phyloP scores from a whole-genome alignment of 148 eudicot genomes.

The Rhododendron simsii region DNA sequence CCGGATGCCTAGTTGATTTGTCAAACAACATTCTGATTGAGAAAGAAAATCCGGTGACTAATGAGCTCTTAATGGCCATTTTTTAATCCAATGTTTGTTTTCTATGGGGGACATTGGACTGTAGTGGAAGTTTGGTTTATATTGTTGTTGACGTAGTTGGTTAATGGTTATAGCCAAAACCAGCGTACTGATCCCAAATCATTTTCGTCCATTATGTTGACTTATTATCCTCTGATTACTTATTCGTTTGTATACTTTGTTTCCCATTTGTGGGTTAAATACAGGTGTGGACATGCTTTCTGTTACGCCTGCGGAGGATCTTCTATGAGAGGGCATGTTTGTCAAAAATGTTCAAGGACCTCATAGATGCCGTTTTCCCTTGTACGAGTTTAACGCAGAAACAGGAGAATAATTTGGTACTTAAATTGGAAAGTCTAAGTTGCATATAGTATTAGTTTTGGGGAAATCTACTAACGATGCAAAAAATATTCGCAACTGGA shows the following conservation, averaged over 20 bases:
- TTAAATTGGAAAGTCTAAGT: neutral
- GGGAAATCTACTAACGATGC: neutral
- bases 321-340: neutral
- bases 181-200: neutral
- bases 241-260: neutral
- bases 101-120: neutral
- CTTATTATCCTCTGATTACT: neutral
- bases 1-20: neutral
- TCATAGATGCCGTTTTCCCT: neutral
- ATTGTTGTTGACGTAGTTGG: neutral
- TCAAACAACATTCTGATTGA: neutral
- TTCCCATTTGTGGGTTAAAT: neutral
- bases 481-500: neutral
- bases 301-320: conserved; percentile 7
- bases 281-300: conserved; percentile 57
- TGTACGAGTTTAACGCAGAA: neutral
- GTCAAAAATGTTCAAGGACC: neutral
- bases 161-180: neutral
- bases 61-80: neutral
- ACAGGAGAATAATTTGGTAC: neutral
- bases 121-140: neutral
- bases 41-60: neutral
- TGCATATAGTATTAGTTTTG: neutral
- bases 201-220: neutral
- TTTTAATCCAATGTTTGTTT: neutral